Base-by-base conservation (phyloP, 1,139 yeast genomes). In the Debaryomyces singareniensis region DNA sequence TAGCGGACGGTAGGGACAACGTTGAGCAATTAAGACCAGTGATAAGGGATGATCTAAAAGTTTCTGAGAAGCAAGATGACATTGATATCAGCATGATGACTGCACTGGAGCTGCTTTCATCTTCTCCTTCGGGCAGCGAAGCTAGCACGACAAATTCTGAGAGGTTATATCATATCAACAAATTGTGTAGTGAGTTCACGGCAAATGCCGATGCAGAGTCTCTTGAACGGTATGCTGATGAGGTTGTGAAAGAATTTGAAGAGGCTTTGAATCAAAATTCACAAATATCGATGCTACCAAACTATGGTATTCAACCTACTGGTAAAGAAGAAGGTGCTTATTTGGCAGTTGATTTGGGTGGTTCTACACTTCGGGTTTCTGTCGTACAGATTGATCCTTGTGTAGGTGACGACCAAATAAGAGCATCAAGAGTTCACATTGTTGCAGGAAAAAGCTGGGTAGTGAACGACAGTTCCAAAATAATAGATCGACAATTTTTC, bases 301-400 rank as follows among this genome's bases (percentile, higher is more conserved):
- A 68, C 33, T 58, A 50, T 39, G 56, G 63, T 31, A 55, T 61
- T 20, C 41, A 45, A 20, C 72, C 77, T 14, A 56, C 62, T 2
- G 72, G 73, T 3, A 30, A 49, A 3, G 74, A 69, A 39, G 30
- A 28, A 18, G 78, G 78, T 3, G 53, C 54, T 24, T 68, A 43
- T 36, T 51, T 73, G 38, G 71, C 64, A 21, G 56, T 74, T 16
- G 80, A 74, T 42, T 49, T 74, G 33, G 80, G 80, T 5, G 80
- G 80, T 1, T 65, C 75, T 4, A 72, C 78, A 2, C 51, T 72
- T 26, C 53, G 77, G 27, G 55, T 70, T 4, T 65, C 74, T 2
- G 58, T 68, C n/a, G 55, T 72, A n/a, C 47, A 54, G 23, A 61
- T 66, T 24, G 53, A 45, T 5, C 37, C 47, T 4, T 5, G 3